phyloP scores from a whole-genome alignment of 768 basidiomycete genomes.

The Russula ochroleuca region DNA sequence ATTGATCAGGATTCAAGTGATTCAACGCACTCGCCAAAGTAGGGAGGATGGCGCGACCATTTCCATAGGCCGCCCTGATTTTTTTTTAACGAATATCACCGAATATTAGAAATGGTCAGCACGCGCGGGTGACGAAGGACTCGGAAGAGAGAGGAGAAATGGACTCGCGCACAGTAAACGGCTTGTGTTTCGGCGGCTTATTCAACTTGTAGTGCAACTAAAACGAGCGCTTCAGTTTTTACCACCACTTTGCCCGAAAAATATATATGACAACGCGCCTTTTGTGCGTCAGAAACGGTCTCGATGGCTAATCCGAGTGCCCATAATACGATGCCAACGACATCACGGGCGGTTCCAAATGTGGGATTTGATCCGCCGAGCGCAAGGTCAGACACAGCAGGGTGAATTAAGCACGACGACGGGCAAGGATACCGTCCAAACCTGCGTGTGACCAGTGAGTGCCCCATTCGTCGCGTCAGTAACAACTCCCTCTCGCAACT shows the following conservation, averaged over 20 bases:
- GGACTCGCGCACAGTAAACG: conserved; percentile 6
- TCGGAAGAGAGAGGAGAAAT: too few species aligned
- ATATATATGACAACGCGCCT: conserved; percentile 35
- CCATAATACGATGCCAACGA: conserved; percentile 43
- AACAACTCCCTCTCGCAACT: neutral
- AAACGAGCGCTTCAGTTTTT: neutral
- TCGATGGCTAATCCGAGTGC: conserved; percentile 55
- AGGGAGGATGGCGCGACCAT: conserved; percentile 63
- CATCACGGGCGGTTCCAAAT: conserved; percentile 38
- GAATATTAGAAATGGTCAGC: conserved; percentile 21
- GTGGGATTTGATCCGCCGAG: conserved; percentile 63
- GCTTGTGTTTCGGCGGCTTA: conserved; percentile 2
- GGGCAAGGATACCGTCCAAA: conserved; percentile 6
- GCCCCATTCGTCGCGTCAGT: neutral
- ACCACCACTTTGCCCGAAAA: neutral
- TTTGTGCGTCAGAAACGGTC: conserved; percentile 53
- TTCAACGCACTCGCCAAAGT: conserved; percentile 60
- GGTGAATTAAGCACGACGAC: conserved; percentile 11
- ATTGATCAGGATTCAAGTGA: neutral
- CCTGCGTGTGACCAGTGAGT: neutral
- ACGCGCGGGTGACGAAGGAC: neutral
- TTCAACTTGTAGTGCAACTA: conserved; percentile 5
- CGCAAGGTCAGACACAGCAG: conserved; percentile 9
- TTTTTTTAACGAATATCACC: conserved; percentile 5
- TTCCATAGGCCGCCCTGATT: conserved; percentile 50